Evolutionary conservation across 1,284 basidiomycete genomes (phyloP).

Genomic region (Athelia psychrophila): DNA sequence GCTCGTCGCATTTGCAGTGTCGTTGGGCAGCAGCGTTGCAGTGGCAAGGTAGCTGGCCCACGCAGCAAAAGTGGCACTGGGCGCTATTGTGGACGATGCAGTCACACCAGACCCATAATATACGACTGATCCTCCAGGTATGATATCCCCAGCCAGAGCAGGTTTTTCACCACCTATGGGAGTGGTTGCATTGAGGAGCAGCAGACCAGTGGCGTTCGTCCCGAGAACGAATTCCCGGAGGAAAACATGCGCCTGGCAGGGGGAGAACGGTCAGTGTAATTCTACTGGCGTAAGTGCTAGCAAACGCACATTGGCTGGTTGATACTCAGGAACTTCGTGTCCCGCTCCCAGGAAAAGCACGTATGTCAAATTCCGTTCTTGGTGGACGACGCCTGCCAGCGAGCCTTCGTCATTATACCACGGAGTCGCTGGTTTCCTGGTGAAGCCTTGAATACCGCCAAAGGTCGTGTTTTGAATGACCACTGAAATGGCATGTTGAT

Average conservation of each 20-base stretch:
- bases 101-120: conserved; percentile 11
- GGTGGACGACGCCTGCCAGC: conserved; percentile 67
- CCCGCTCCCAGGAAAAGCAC: conserved; percentile 54
- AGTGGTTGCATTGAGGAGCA: conserved; percentile 2
- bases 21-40: conserved; percentile 6
- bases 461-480: conserved; percentile 75
- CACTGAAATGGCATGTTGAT: conserved; percentile 35
- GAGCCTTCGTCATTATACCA: conserved; percentile 58
- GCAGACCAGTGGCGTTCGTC: conserved; percentile 20
- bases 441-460: conserved; percentile 71
- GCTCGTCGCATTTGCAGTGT: not conserved
- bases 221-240: conserved; percentile 26
- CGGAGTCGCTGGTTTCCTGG: conserved; percentile 60
- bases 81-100: conserved; percentile 7
- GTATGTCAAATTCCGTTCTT: conserved; percentile 70
- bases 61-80: conserved; percentile 11
- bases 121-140: conserved; percentile 9
- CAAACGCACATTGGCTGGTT: conserved; percentile 48
- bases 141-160: conserved; percentile 5
- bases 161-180: conserved; percentile 10
- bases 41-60: conserved; percentile 13
- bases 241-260: conserved; percentile 19
- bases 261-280: not conserved
- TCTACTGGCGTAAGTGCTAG: not conserved
- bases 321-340: conserved; percentile 50